Conservation (phyloP, 352 stramenopile genomes). For the Phytophthora pini region DNA sequence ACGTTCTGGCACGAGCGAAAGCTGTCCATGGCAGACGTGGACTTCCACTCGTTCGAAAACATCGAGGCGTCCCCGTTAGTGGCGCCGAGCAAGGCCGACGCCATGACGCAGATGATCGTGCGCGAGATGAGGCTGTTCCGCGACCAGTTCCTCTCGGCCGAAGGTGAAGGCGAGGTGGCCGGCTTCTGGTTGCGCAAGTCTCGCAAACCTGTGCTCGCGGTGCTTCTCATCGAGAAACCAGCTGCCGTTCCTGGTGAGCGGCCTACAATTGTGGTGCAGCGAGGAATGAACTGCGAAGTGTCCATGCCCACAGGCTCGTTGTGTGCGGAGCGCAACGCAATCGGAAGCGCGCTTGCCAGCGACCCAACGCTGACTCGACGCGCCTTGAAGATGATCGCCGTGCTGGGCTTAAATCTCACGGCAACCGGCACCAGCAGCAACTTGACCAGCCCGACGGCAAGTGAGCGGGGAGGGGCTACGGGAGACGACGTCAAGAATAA, state of each 20-base stretch:
- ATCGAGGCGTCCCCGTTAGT: slow-evolving; percentile 96
- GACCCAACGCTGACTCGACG: slow-evolving; percentile 93
- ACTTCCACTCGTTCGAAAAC: slow-evolving; percentile 97
- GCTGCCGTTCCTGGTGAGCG: slow-evolving; percentile 51
- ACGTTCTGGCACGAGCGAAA: slow-evolving; percentile 98
- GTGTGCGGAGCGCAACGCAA: slow-evolving; percentile 98
- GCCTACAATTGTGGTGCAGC: slow-evolving; percentile 79
- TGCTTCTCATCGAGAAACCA: slow-evolving; percentile 95
- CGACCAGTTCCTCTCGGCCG: slow-evolving; percentile 81
- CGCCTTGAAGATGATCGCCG: slow-evolving; percentile 95
- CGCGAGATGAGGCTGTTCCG: slow-evolving; percentile 93
- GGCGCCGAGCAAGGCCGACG: slow-evolving; percentile 76
- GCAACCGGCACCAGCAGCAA: slow-evolving; percentile 20
- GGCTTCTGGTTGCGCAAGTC: slow-evolving; percentile 99
- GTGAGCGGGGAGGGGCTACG: slow-evolving; percentile 5
- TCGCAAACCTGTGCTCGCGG: slow-evolving; percentile 96
- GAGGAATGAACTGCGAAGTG: slow-evolving; percentile 99
- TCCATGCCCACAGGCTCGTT: slow-evolving; percentile 96
- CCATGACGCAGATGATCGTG: slow-evolving; percentile 88
- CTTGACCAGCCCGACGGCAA: slow-evolving; percentile 16
- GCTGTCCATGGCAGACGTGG: slow-evolving; percentile 95
- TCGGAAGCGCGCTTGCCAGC: slow-evolving; percentile 95
- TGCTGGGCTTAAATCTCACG: slow-evolving; percentile 89
- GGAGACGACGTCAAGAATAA: slow-evolving; percentile 18
- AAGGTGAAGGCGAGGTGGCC: slow-evolving; percentile 88